Evolutionary conservation across 257 asterid genomes (phyloP), one percentile per base, ranked within the genome.

Genomic region (Solanum megistacrolobum): DNA sequence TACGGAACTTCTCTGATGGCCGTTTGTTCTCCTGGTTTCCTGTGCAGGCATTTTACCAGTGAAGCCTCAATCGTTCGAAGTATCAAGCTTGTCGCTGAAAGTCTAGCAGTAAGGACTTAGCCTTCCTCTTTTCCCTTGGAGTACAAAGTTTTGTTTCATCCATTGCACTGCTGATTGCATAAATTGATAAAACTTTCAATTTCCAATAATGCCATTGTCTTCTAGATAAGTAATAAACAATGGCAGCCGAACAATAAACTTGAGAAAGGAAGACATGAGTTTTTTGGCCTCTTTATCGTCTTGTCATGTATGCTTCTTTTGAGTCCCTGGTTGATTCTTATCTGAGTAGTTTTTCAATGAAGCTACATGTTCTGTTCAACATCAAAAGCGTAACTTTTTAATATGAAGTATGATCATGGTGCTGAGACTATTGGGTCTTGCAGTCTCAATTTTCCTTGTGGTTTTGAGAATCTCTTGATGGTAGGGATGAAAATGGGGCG

Each of bases 11-110:
- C 20, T 46, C 68, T 89, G 79, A 87, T 87, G 55, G 62, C 86
- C 36, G 12, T 86, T 73, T 88, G 58, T 85, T 89, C 31, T 71
- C 43, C 75, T 86, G 73, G 73, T 90, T 90, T 92, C 58, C 86
- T 76, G 68, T 81, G 83, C 94, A 97, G 99, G 87, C 76, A 87
- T 88, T 83, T 89, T 73, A 92, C 92, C 21, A 89, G 92, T 90
- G 99, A 95, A 89, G 93, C 87, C 74, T 92, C 99, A 81, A 88
- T 96, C 73, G 90, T 91, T 89, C 93, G 88, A 91, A 91, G 95
- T 85, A 94, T 94, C 89, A 97, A 94, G 91, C 92, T 97, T 90
- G 98, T 96, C 78, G 98, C 98, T 88, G 99, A 97, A 92, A 96
- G 96, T 91, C 92, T 97, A 20, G 99, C 97, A 38, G 99, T 97